A percentile compares a stretch with the other conserved stretches of the same genome.
These are phyloP conservation scores for Pseudopyrenochaeta lycopersici DNA, from an alignment of 2,329 filamentous ascomycete species.

Conservation along the genomic window DNA sequence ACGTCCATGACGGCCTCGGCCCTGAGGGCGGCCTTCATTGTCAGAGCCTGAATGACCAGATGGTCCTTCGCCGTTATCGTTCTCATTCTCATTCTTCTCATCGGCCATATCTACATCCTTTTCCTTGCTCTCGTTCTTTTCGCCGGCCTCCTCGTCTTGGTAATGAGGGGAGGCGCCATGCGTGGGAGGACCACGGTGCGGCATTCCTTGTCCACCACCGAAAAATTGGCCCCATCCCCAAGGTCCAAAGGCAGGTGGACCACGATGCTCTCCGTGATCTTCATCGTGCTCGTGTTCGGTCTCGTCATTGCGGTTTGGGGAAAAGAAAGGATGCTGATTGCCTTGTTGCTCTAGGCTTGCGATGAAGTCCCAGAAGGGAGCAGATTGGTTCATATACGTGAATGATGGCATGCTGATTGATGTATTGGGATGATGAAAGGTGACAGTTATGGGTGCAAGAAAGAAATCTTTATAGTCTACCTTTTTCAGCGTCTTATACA, in stretches of 20 bases:
- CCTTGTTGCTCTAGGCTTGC: conserved; percentile 60
- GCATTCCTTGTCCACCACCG: conserved; percentile 33
- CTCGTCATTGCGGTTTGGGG: conserved; percentile 42
- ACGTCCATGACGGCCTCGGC: conserved; percentile 28
- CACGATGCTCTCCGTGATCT: conserved; percentile 27
- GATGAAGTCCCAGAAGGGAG: conserved; percentile 66
- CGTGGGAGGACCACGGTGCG: conserved; percentile 41
- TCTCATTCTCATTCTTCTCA: conserved; percentile 23
- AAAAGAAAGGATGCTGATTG: conserved; percentile 56
- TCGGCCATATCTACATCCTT: conserved; percentile 21
- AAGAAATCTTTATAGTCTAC: conserved; percentile 13
- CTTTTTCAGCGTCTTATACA: conserved; percentile 36
- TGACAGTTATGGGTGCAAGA: conserved; percentile 13
- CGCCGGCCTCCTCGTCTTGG: conserved; percentile 18
- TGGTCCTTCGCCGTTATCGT: conserved; percentile 43
- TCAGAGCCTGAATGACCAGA: conserved; percentile 37
- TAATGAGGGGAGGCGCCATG: conserved; percentile 31
- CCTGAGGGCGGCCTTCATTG: conserved; percentile 27
- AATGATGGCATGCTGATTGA: conserved; percentile 59
- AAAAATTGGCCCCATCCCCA: conserved; percentile 48
- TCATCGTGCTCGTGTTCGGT: conserved; percentile 31
- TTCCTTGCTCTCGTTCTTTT: conserved; percentile 10
- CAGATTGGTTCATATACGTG: conserved; percentile 61
- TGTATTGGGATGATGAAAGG: conserved; percentile 11
- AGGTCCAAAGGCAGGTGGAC: conserved; percentile 33